These are phyloP conservation scores for Lecanosticta acicola DNA, from an alignment of 2,329 filamentous ascomycete genomes.

Conservation along the genomic window DNA sequence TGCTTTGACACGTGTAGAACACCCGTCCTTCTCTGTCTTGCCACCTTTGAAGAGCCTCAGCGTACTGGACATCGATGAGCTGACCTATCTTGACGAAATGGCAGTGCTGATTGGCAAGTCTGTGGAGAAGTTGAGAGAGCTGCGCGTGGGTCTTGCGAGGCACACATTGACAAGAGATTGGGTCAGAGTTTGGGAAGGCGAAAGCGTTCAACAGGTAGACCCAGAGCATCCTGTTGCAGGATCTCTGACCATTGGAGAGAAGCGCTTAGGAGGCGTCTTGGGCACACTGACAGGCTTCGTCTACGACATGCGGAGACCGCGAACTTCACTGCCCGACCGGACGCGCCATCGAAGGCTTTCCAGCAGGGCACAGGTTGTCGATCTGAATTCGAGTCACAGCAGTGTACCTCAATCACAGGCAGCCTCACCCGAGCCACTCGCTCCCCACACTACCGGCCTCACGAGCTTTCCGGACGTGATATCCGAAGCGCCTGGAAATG, in stretches of 20 bases:
- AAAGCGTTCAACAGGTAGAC: constrained; percentile 59
- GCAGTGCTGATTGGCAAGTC: constrained; percentile 69
- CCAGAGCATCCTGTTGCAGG: constrained; percentile 50
- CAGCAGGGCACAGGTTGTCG: constrained; percentile 3
- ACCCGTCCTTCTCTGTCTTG: constrained; percentile 72
- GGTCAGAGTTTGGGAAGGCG: constrained; percentile 58
- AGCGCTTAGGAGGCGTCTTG: constrained; percentile 61
- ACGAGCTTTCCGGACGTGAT: constrained; percentile 15
- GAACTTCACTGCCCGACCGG: constrained; percentile 21
- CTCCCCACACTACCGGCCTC: constrained; percentile 6
- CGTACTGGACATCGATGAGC: constrained; percentile 74
- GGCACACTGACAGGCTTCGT: constrained; percentile 63
- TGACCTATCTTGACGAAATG: constrained; percentile 80
- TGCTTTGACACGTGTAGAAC: constrained; percentile 57
- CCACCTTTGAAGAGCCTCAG: constrained; percentile 68
- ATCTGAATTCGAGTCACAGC: not conserved
- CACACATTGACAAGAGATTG: constrained; percentile 51
- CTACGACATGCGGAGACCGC: constrained; percentile 50
- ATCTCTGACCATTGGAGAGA: constrained; percentile 50
- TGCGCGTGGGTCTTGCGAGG: constrained; percentile 65
- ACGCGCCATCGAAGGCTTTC: constrained; percentile 9
- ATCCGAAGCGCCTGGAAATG: constrained; percentile 5
- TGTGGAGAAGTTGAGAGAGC: constrained; percentile 58
- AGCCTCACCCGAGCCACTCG: constrained; percentile 1
- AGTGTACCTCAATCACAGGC: not conserved